Base-by-base conservation (phyloP, 345 rosid genomes). In the Eucalyptus rudis region DNA sequence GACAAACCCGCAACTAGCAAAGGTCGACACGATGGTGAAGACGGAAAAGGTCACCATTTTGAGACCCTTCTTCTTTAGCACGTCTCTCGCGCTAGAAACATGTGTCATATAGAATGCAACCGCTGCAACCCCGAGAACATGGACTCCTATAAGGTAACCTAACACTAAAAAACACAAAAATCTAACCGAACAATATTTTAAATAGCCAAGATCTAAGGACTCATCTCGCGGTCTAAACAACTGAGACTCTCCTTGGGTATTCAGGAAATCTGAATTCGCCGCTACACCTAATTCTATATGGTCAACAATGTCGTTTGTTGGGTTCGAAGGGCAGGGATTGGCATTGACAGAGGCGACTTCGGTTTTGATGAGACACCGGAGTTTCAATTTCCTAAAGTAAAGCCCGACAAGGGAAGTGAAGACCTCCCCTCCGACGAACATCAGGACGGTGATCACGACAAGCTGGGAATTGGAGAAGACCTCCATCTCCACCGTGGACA, bases 381-480 rank as follows among this genome's bases (percentile, higher is more conserved):
- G 76, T 29, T 59, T 85, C 47, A 16, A 16, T 15, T 29, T 88
- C 40, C 22, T 85, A 13, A 88, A 86, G 54, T 88, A 81, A 76
- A 88, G 87, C 29, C 59, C 87, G 36, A 88, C 56, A 33, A 88
- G 86, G 83, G 90, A 88, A 40, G 87, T 88, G 49, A 88, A 85
- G 81, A 59, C 90, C 87, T 85, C 87, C 14, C 90, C 97, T 3
- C 99, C 98, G 1, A 92, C 29, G 15, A 95, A 84, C 96, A 95
- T 95, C 49, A 97, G 87, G 64, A 94, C 29, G 25, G 94, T 94
- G 47, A 97, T 24, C 62, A 96, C 4, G 9, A 94, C 40, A 76
- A 97, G 97, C 87, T 97, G 97, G 62, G 91, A 4, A 50, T 94
- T 95, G 12, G 98, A 96, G 90, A 95, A 96, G 88, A 92, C 95